Evolutionary conservation across 345 rosid species (phyloP), one percentile per base, ranked within the genome.

Genomic region (Isatis tinctoria): DNA sequence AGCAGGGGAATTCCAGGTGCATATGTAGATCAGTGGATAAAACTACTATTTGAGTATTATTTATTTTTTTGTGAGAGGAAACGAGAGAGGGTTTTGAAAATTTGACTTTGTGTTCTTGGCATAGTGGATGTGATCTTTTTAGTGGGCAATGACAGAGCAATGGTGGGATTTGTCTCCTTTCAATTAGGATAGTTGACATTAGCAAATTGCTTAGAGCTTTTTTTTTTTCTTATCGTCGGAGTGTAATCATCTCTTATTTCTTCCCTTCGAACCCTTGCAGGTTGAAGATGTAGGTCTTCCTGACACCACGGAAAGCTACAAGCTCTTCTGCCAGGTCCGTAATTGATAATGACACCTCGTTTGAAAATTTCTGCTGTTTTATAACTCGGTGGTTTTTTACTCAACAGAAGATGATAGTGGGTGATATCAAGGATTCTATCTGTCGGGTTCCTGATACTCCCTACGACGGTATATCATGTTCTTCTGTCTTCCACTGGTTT

Each of bases 381-480:
- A 12, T 52, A 53, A 35, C 71, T 39, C 78, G 58, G 60, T 83
- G 73, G 67, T 8, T 66, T 73, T 22, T 76, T 79, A 60, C 52
- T 72, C 65, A 65, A 73, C 91, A 95, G 99, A 88, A 92, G 78
- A 87, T 86, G 63, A 92, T 95, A 78, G 99, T 90, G 54, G 85
- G 97, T 82, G 99, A 95, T 80, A 90, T 95, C 84, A 95, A 92
- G 82, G 99, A 95, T 82, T 87, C 92, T 10, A 93, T 95, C 20
- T 95, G 97, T 59, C 90, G 99, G 36, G 99, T 96, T 43, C 98
- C 99, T 40, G 99, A 95, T 85, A 90, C 97, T 74, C 92, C 96
- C 24, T 95, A 92, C 80, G 97, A 95, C 77, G 98, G 99, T 95
- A 65, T 45, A 22, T 69, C 54, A 22, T 53, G 69, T 41, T 75